These are phyloP conservation scores for Gnaphalium uliginosum DNA, from an alignment of 129 eudicot species.

Conservation along the genomic window DNA sequence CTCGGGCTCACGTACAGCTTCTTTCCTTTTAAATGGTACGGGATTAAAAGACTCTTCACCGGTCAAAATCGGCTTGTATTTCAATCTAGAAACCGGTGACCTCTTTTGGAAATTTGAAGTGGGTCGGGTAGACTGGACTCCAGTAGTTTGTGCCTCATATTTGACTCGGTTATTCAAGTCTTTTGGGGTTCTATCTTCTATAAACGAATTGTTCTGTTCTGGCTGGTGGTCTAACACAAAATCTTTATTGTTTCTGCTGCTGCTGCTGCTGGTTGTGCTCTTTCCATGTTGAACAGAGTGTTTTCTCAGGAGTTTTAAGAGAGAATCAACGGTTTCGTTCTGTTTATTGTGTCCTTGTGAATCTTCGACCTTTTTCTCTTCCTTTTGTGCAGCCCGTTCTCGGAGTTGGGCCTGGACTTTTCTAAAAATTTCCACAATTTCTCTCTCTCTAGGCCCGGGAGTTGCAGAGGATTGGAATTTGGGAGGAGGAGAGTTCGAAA, in stretches of 20 bases:
- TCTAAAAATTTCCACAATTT: conserved; percentile 75
- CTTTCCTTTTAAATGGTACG: conserved; percentile 30
- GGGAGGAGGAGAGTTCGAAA: conserved; percentile 43
- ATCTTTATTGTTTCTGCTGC: conserved; percentile 42
- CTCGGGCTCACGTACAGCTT: conserved; percentile 28
- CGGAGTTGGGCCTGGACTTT: conserved; percentile 86
- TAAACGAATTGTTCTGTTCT: conserved; percentile 28
- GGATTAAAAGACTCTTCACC: conserved; percentile 37
- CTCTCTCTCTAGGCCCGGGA: conserved; percentile 82
- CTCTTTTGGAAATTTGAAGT: conserved; percentile 68
- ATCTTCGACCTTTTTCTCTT: conserved; percentile 65
- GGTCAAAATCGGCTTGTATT: conserved; percentile 48
- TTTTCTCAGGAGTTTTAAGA: conserved; percentile 68
- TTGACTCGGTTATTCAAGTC: conserved; percentile 32
- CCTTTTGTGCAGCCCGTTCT: conserved; percentile 66
- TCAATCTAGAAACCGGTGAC: conserved; percentile 75
- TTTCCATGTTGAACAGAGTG: conserved; percentile 75
- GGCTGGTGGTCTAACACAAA: conserved; percentile 41
- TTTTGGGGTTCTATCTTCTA: conserved; percentile 36
- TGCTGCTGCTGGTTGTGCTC: conserved; percentile 36
- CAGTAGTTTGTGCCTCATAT: conserved; percentile 37
- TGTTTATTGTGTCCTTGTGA: conserved; percentile 60
- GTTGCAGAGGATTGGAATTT: conserved; percentile 55
- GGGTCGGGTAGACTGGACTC: conserved; percentile 53
- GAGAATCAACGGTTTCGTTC: conserved; percentile 78